Conservation (phyloP, 2,329 filamentous ascomycete species). For the Didymella sp. region DNA sequence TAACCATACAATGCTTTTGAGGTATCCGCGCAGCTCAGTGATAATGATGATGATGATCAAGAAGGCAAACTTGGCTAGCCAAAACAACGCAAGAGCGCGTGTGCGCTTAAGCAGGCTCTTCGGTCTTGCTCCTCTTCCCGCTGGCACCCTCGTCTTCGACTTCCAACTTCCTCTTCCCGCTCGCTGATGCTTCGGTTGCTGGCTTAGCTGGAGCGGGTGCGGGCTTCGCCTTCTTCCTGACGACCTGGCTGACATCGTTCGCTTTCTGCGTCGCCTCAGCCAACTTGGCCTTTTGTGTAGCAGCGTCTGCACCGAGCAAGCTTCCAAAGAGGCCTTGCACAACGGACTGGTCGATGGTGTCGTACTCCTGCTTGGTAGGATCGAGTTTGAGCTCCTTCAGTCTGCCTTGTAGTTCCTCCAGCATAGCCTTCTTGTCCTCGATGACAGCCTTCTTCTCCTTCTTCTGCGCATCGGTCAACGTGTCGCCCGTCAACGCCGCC, state of each 20-base stretch:
- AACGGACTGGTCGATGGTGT: constrained; percentile 54
- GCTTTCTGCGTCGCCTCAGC: constrained; percentile 77
- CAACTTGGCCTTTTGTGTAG: constrained; percentile 67
- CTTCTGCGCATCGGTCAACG: constrained; percentile 63
- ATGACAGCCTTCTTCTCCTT: constrained; percentile 69
- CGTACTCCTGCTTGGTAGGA: constrained; percentile 52
- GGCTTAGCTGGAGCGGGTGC: constrained; percentile 17
- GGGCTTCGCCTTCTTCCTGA: constrained; percentile 71
- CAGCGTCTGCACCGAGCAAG: constrained; percentile 67
- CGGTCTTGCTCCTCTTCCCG: not conserved
- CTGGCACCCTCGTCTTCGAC: not conserved
- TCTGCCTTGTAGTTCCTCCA: constrained; percentile 71
- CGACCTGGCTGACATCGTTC: constrained; percentile 75
- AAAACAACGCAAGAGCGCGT: not conserved
- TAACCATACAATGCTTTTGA: not conserved
- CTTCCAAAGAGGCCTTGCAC: constrained; percentile 69
- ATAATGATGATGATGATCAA: not conserved
- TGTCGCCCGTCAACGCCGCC: constrained; percentile 61
- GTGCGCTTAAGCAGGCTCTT: not conserved
- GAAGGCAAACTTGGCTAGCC: not conserved
- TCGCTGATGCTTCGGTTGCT: not conserved
- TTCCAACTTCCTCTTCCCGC: constrained; percentile 38
- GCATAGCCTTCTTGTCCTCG: constrained; percentile 76
- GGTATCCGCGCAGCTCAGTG: not conserved
- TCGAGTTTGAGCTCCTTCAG: constrained; percentile 73